Evolutionary conservation across 2,329 filamentous ascomycete genomes (phyloP).

Genomic region (Amphichorda felina): DNA sequence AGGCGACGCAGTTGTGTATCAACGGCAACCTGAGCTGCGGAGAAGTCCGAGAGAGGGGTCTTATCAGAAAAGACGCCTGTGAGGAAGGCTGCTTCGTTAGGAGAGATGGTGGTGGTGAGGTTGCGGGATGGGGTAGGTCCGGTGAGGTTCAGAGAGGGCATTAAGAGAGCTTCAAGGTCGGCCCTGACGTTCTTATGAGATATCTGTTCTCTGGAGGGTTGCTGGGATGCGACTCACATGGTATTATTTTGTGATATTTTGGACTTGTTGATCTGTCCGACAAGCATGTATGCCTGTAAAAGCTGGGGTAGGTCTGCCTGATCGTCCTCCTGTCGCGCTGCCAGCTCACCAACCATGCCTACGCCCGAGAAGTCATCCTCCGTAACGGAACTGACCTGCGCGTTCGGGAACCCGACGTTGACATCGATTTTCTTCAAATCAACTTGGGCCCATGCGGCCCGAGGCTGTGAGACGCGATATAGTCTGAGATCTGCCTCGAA

Average conservation of each 20-base stretch:
- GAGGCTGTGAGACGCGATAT: constrained; percentile 54
- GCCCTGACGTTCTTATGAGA: constrained; percentile 28
- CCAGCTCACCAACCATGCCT: constrained; percentile 9
- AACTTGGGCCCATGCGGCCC: constrained; percentile 39
- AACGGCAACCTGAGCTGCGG: constrained; percentile 36
- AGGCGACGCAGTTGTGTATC: constrained; percentile 31
- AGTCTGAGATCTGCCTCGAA: constrained; percentile 71
- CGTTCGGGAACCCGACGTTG: constrained; percentile 34
- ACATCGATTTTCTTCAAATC: constrained; percentile 40
- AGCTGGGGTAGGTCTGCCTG: constrained; percentile 20
- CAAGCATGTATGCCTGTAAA: constrained; percentile 54
- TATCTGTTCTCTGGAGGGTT: background rate
- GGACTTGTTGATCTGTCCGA: constrained; percentile 53
- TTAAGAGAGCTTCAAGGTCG: constrained; percentile 49
- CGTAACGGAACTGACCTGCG: constrained; percentile 27
- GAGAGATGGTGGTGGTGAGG: constrained; percentile 53
- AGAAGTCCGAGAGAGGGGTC: constrained; percentile 37
- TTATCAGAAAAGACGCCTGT: constrained; percentile 56
- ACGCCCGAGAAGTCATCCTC: constrained; percentile 11
- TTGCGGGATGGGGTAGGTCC: constrained; percentile 33
- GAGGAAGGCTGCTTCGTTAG: constrained; percentile 60
- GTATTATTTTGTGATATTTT: constrained; percentile 43
- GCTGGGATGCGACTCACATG: constrained; percentile 35
- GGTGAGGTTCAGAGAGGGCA: constrained; percentile 56
- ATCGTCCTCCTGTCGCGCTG: constrained; percentile 2